Evolutionary conservation across 1,284 basidiomycete species (phyloP).

Genomic region (Stygiomarasmius scandens): DNA sequence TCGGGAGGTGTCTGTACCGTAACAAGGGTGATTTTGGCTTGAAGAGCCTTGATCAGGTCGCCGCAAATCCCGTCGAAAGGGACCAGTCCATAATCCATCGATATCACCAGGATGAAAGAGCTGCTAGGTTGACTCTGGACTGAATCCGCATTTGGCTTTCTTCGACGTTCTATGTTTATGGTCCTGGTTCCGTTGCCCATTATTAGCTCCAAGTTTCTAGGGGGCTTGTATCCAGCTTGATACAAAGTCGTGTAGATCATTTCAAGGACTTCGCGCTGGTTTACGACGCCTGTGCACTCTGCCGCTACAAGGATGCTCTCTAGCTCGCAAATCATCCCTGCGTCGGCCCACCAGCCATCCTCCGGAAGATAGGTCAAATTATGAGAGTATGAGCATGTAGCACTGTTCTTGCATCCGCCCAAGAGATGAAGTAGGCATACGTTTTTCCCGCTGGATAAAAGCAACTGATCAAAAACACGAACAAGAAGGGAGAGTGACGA

Average conservation of each 20-base stretch:
- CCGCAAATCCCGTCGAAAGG: not conserved
- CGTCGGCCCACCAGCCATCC: slow-evolving; percentile 5
- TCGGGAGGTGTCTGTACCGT: not conserved
- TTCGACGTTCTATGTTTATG: not conserved
- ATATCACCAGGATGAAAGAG: not conserved
- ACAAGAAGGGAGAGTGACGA: not conserved
- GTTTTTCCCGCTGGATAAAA: slow-evolving; percentile 9
- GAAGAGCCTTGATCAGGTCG: not conserved
- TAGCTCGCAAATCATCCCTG: not conserved
- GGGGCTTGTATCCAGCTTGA: not conserved
- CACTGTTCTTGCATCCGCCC: not conserved
- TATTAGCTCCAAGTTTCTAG: not conserved
- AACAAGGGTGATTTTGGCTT: not conserved
- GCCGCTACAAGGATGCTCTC: not conserved
- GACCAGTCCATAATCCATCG: not conserved
- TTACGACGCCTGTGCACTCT: not conserved
- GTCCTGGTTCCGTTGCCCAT: not conserved
- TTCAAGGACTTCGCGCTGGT: not conserved
- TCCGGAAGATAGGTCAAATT: not conserved
- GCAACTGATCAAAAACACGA: not conserved
- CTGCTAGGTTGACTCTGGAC: not conserved
- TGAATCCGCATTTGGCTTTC: no score
- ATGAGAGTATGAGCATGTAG: slow-evolving; percentile 10
- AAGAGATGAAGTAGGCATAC: slow-evolving; percentile 7
- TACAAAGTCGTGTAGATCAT: not conserved